phyloP scores from a whole-genome alignment of 2,329 filamentous ascomycete species.

The Anisogramma anomala region DNA sequence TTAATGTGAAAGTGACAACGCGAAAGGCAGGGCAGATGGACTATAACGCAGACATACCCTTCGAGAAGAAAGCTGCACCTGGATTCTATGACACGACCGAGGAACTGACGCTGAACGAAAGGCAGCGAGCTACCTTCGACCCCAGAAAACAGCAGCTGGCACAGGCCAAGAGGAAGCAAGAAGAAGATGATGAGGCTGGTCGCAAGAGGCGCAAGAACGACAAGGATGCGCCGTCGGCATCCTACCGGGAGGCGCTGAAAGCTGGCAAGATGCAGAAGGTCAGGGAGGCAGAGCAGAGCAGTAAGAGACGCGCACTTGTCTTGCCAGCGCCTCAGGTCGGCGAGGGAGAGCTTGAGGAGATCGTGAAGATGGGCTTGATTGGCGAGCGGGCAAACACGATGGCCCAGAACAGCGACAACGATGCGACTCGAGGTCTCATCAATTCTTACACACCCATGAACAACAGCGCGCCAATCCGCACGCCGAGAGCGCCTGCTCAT shows the following conservation, averaged over 20 bases:
- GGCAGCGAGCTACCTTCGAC: slow-evolving; percentile 74
- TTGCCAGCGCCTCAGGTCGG: slow-evolving; percentile 84
- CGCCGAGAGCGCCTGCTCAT: slow-evolving; percentile 78
- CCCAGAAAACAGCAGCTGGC: slow-evolving; percentile 82
- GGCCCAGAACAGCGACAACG: slow-evolving; percentile 68
- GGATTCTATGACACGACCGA: slow-evolving; percentile 92
- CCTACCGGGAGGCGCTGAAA: slow-evolving; percentile 78
- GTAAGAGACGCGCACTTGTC: slow-evolving; percentile 73
- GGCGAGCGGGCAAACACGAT: slow-evolving; percentile 73
- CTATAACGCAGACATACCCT: slow-evolving; percentile 97
- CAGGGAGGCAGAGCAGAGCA: slow-evolving; percentile 91
- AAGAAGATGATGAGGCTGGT: slow-evolving; percentile 68
- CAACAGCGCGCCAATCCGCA: slow-evolving; percentile 76
- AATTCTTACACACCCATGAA: slow-evolving; percentile 78
- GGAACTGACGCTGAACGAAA: slow-evolving; percentile 70
- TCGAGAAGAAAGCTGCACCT: slow-evolving; percentile 78
- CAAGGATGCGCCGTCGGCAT: slow-evolving; percentile 65
- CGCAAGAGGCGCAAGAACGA: slow-evolving; percentile 83
- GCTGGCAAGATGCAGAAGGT: slow-evolving; percentile 92
- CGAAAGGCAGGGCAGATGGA: slow-evolving; percentile 97
- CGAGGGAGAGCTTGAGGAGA: slow-evolving; percentile 88
- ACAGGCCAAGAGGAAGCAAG: slow-evolving; percentile 80
- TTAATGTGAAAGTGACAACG: slow-evolving; percentile 91
- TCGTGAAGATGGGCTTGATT: slow-evolving; percentile 96
- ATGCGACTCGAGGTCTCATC: slow-evolving; percentile 73